A percentile compares a stretch with the other conserved stretches of the same genome.
Conservation (phyloP, 306 rosid genomes). For the Lagenaria siceraria region DNA sequence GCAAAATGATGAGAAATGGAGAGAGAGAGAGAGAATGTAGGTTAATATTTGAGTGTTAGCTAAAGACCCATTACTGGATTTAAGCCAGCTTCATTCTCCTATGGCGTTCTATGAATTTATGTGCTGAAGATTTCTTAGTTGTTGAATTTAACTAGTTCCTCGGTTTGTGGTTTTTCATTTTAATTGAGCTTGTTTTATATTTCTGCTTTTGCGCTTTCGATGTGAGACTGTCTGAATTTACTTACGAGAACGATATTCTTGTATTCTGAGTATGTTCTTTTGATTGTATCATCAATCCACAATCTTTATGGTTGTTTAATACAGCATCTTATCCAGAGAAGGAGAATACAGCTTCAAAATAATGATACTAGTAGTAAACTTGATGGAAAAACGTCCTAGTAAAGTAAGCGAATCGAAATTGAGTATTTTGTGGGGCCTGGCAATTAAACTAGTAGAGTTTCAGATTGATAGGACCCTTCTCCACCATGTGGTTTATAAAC, state of each 20-base stretch:
- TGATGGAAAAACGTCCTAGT: no score
- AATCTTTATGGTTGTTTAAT: neutral
- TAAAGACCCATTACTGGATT: neutral
- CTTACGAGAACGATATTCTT: neutral
- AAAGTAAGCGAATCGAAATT: neutral
- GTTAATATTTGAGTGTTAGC: neutral
- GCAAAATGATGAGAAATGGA: neutral
- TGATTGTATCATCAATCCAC: neutral
- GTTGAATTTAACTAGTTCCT: neutral
- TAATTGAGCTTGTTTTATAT: neutral
- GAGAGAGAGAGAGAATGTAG: neutral
- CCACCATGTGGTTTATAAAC: neutral
- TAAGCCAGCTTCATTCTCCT: neutral
- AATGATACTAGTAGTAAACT: neutral
- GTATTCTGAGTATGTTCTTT: neutral
- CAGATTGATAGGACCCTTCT: neutral
- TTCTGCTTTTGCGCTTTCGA: neutral
- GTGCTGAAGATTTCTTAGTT: neutral
- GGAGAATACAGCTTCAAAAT: neutral
- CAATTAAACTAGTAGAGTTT: neutral
- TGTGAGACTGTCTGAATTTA: neutral
- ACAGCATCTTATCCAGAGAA: neutral
- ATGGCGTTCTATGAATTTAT: neutral
- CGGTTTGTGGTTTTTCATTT: neutral
- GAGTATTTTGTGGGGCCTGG: neutral